These are phyloP conservation scores for Hypoxylon sp. DNA, from an alignment of 2,329 filamentous ascomycete genomes.

Conservation along the genomic window DNA sequence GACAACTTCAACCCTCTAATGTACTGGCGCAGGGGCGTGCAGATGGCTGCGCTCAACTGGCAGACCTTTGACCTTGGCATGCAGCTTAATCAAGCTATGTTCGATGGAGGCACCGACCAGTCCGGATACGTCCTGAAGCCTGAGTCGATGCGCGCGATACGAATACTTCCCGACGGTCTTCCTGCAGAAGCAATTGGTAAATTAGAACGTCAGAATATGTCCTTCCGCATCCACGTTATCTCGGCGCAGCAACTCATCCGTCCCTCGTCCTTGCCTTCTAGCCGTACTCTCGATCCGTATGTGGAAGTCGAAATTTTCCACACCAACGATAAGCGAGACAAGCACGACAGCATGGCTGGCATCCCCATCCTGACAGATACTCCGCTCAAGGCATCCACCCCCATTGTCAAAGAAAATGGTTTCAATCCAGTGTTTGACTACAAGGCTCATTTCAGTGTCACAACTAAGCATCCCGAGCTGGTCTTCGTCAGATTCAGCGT, in stretches of 20 bases:
- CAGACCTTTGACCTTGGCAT: conserved; percentile 97
- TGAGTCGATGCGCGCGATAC: conserved; percentile 81
- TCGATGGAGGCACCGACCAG: conserved; percentile 86
- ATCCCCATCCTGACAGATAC: conserved; percentile 63
- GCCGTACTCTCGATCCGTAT: conserved; percentile 88
- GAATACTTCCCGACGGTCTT: conserved; percentile 70
- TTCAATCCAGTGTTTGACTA: conserved; percentile 93
- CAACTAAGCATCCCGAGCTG: conserved; percentile 94
- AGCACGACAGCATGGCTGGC: conserved; percentile 79
- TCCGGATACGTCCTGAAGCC: conserved; percentile 97
- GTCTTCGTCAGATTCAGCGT: conserved; percentile 96
- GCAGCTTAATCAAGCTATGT: conserved; percentile 98
- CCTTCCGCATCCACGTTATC: conserved; percentile 88
- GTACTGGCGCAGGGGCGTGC: conserved; percentile 95
- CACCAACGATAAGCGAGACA: conserved; percentile 93
- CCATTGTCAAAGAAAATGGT: conserved; percentile 87
- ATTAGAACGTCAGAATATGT: conserved; percentile 84
- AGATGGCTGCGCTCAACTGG: conserved; percentile 99
- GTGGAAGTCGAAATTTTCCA: conserved; percentile 96
- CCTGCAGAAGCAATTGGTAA: conserved; percentile 71
- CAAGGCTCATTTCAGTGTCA: conserved; percentile 83
- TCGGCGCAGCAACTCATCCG: conserved; percentile 96
- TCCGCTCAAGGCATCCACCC: conserved; percentile 83
- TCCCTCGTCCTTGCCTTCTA: conserved; percentile 78
- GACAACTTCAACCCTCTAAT: conserved; percentile 95